Conservation (phyloP, 2,329 filamentous ascomycete species). For the Aureobasidium sp. region DNA sequence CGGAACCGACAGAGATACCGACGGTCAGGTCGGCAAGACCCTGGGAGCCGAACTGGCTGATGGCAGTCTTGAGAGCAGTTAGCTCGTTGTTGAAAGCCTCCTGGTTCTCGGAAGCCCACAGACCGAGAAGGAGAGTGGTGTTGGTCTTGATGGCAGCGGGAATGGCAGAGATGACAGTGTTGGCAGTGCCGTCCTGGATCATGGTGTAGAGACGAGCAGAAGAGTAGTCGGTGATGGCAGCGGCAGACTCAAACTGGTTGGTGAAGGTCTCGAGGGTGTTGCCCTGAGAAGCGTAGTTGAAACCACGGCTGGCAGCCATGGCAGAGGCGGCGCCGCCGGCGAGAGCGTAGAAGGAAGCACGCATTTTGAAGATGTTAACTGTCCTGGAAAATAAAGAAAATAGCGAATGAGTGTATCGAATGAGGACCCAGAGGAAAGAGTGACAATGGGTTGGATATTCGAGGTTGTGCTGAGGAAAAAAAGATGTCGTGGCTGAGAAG, state of each 20-base stretch:
- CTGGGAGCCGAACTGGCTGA: slow-evolving; percentile 56
- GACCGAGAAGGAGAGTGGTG: slow-evolving; percentile 70
- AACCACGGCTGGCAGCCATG: slow-evolving; percentile 47
- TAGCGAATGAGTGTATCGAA: slow-evolving; percentile 7
- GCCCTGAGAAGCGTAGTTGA: slow-evolving; percentile 60
- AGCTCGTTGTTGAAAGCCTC: slow-evolving; percentile 65
- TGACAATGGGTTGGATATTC: slow-evolving; percentile 10
- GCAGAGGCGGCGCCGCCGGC: slow-evolving; percentile 37
- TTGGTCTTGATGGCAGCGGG: slow-evolving; percentile 75
- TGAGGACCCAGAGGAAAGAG: slow-evolving; percentile 7
- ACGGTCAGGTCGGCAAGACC: slow-evolving; percentile 61
- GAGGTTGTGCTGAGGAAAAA: not conserved
- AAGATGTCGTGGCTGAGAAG: not conserved
- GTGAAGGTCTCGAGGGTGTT: slow-evolving; percentile 25
- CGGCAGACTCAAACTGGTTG: slow-evolving; percentile 58
- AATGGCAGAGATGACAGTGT: slow-evolving; percentile 61
- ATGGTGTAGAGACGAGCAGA: slow-evolving; percentile 68
- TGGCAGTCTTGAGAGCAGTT: slow-evolving; percentile 61
- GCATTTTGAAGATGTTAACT: slow-evolving; percentile 3
- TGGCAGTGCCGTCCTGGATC: slow-evolving; percentile 61
- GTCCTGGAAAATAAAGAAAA: not conserved
- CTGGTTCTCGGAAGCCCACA: slow-evolving; percentile 70
- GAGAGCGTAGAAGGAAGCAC: slow-evolving; percentile 20
- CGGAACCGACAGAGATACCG: slow-evolving; percentile 78
- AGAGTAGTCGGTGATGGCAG: slow-evolving; percentile 58